These are phyloP conservation scores for Blepharisma japonicum DNA, from an alignment of 73 alveolate species.

Conservation along the genomic window DNA sequence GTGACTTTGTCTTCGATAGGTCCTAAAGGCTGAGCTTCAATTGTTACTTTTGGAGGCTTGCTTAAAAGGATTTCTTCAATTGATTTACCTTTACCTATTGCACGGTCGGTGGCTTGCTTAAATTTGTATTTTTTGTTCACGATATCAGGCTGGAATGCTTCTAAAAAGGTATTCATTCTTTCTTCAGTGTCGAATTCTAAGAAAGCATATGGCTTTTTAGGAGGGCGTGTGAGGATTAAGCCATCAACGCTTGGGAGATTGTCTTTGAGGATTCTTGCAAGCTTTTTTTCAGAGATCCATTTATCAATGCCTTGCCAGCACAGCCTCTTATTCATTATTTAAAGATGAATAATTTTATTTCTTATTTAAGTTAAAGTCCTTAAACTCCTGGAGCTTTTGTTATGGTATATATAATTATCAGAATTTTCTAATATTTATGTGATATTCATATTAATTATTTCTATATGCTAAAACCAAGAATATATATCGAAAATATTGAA, in stretches of 20 bases:
- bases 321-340: constrained; percentile 1
- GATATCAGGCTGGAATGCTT: neutral
- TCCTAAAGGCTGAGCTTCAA: constrained; percentile 3
- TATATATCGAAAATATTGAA: too few relatives aligned
- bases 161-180: neutral
- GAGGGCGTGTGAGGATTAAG: neutral
- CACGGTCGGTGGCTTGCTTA: constrained; percentile 6
- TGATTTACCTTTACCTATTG: neutral
- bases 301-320: constrained; percentile 30
- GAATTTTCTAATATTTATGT: too few relatives aligned
- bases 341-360: neutral
- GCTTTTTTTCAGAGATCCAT: constrained; percentile 21
- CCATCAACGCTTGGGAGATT: neutral
- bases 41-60: neutral
- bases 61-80: constrained; percentile 7
- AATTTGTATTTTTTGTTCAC: constrained; percentile 8
- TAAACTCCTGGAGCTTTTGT: too few relatives aligned
- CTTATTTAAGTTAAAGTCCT: too few relatives aligned
- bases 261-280: constrained; percentile 1
- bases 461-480: too few relatives aligned
- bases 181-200: constrained; percentile 4
- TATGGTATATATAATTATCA: too few relatives aligned
- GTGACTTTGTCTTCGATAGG: constrained; percentile 55
- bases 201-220: neutral
- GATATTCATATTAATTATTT: too few relatives aligned